Evolutionary conservation across 768 basidiomycete genomes (phyloP).

Genomic region (Xerocomellus amylosporus): DNA sequence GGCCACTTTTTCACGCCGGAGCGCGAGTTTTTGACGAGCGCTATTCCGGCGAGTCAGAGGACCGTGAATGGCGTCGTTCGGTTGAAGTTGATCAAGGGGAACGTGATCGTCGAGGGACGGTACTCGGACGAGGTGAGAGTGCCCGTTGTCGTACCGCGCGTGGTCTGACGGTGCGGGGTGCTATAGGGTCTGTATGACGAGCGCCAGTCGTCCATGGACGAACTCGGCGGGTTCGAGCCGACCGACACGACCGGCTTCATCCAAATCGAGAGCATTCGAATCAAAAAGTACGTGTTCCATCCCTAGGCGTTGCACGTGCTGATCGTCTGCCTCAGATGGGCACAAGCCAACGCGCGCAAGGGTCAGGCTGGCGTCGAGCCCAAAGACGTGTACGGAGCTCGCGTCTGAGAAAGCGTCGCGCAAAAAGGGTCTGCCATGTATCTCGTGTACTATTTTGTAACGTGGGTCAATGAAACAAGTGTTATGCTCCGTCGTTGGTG

Average conservation of each 20-base stretch:
- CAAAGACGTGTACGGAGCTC: conserved; percentile 76
- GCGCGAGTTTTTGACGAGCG: conserved; percentile 88
- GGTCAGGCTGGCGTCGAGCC: conserved; percentile 77
- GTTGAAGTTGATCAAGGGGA: conserved; percentile 93
- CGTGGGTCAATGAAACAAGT: neutral
- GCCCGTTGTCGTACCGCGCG: neutral
- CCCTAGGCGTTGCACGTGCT: neutral
- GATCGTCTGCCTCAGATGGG: conserved; percentile 56
- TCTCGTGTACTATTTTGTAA: conserved; percentile 4
- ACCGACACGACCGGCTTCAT: conserved; percentile 96
- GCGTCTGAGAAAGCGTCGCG: conserved; percentile 35
- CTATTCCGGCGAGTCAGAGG: conserved; percentile 91
- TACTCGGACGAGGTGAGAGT: conserved; percentile 72
- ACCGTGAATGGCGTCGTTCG: conserved; percentile 94
- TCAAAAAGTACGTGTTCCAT: conserved; percentile 77
- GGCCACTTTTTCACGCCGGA: conserved; percentile 99
- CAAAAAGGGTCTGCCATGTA: neutral
- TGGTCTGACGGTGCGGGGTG: neutral
- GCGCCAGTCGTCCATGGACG: conserved; percentile 96
- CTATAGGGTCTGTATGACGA: conserved; percentile 89
- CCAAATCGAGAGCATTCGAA: conserved; percentile 94
- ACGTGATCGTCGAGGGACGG: conserved; percentile 91
- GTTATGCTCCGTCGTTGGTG: neutral
- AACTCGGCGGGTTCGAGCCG: conserved; percentile 96
- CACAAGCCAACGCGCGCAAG: conserved; percentile 80